Base-by-base conservation (phyloP, 202 grass and related monocot species). In the Zizania palustris region DNA sequence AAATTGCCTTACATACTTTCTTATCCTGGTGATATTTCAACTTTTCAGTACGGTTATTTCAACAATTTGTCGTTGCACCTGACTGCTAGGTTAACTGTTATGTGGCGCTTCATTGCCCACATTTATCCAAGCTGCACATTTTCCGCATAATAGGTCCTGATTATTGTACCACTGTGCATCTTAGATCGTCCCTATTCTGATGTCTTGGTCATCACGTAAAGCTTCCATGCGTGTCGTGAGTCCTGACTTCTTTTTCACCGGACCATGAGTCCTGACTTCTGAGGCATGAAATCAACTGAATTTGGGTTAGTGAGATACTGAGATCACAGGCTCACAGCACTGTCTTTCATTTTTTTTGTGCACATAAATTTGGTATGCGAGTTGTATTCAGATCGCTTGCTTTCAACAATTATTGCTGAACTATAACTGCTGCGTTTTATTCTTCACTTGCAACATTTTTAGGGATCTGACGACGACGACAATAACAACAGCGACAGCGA, bases 381-480 rank as follows among this genome's bases (percentile, higher is more conserved):
- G 36, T 14, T 7, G 3, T 9, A 9, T 3, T 54, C 3, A 55
- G 7, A 55, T 20, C 15, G 53, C 1, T 37, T 73, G 34, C 21
- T 51, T 3, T 11, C 40, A 18, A 59, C 7, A 9, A 71, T 48
- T 11, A 6, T 12, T 4, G 2, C 55, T 65, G 50, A 18, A 57
- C 5, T 10, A n/a, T 82, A 77, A 55, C 37, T 43, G 36, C 34
- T 40, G 4, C 45, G 5, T 51, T 69, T 63, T 39, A 76, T 63
- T 38, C 15, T 45, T 72, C 40, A 43, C 43, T 15, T 22, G 37
- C 46, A 28, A 64, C 34, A 38, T 85, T 21, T 87, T 19, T 70
- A 92, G 84, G 86, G 75, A 65, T 88, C 71, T 65, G 92, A 85
- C 74, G 86, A 85, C 14, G 88, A 80, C 2, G 88, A 79, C 0